Percentiles rank a stretch among this genome's conserved stretches.
phyloP scores from a whole-genome alignment of 495 filamentous ascomycete species.

The Letharia columbiana region DNA sequence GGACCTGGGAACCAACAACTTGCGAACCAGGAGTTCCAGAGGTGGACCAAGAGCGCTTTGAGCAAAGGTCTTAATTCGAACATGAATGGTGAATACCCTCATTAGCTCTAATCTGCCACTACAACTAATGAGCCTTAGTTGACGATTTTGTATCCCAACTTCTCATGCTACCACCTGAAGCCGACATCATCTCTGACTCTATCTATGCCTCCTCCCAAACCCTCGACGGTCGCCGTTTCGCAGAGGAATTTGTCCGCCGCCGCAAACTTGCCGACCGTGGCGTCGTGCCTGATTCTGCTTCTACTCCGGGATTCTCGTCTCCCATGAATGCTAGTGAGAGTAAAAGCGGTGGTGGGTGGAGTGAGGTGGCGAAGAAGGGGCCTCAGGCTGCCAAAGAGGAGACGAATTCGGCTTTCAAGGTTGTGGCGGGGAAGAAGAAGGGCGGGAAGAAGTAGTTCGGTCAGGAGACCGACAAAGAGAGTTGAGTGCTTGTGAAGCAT shows the following conservation, averaged over 20 bases:
- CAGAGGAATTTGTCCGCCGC: constrained; percentile 86
- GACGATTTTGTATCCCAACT: constrained; percentile 73
- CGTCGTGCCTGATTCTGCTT: constrained; percentile 51
- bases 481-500: neutral
- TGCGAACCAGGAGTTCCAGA: constrained; percentile 79
- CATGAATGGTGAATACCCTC: constrained; percentile 46
- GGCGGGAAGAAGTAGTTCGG: constrained; percentile 53
- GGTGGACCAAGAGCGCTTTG: constrained; percentile 76
- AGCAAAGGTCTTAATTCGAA: constrained; percentile 49
- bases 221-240: constrained; percentile 85
- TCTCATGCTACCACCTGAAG: constrained; percentile 63
- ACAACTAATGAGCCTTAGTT: constrained; percentile 44
- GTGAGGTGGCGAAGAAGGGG: constrained; percentile 92
- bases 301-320: constrained; percentile 36
- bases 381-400: constrained; percentile 45
- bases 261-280: constrained; percentile 89
- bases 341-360: constrained; percentile 69
- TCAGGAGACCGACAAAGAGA: neutral
- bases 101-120: constrained; percentile 1
- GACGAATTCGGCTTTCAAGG: constrained; percentile 63
- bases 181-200: constrained; percentile 74
- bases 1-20: constrained; percentile 43
- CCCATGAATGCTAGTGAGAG: constrained; percentile 31
- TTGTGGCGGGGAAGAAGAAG: constrained; percentile 90
- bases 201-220: constrained; percentile 79